These are phyloP conservation scores for Coemansia sp. DNA, from an alignment of 192 early-diverging fungal genomes.

Conservation along the genomic window DNA sequence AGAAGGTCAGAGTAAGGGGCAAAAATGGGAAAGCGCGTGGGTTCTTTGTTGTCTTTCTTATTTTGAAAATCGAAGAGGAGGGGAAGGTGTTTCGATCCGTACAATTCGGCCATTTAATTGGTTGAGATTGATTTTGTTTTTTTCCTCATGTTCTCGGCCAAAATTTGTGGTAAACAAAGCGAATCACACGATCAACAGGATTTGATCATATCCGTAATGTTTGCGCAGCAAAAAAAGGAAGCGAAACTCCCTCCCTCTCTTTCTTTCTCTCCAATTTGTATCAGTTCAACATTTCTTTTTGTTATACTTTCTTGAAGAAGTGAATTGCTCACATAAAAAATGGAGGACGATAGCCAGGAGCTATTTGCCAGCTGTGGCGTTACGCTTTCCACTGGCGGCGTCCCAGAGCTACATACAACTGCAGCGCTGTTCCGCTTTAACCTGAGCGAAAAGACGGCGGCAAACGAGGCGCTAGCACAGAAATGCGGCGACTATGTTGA, in stretches of 20 bases:
- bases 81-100: neutral
- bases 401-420: constrained; percentile 30
- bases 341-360: constrained; percentile 7
- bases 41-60: constrained; percentile 4
- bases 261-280: neutral
- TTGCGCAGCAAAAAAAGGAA: constrained; percentile 8
- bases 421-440: constrained; percentile 36
- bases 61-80: neutral
- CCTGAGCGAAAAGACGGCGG: constrained; percentile 18
- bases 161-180: constrained; percentile 1
- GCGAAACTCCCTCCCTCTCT: neutral
- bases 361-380: constrained; percentile 31
- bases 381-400: constrained; percentile 3
- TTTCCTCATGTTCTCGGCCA: neutral
- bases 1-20: constrained; percentile 9
- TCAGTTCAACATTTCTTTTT: too few relatives aligned
- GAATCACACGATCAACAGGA: neutral
- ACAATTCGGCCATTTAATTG: neutral
- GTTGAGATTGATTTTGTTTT: neutral
- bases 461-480: neutral
- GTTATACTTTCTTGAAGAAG: too few relatives aligned
- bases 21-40: constrained; percentile 2
- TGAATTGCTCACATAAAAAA: neutral
- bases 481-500: constrained; percentile 26
- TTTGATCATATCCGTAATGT: neutral